Conservation (phyloP, 2,329 filamentous ascomycete species). For the Penicillium griseofulvum region DNA sequence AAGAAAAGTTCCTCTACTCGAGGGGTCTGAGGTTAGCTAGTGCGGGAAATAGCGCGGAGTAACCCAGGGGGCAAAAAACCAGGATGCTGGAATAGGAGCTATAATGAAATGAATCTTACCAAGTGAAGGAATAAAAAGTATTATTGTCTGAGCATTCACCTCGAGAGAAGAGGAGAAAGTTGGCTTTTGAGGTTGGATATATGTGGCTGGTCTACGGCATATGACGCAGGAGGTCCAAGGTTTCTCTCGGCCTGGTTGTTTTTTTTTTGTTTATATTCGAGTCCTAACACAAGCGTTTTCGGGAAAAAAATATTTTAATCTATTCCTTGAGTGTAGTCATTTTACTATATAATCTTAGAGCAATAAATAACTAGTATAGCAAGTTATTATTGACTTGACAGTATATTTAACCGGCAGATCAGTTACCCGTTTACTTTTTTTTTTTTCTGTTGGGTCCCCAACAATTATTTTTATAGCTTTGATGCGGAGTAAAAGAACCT, state of each 20-base stretch:
- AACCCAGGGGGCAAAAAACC: background rate
- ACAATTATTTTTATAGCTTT: conserved; percentile 9
- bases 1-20: conserved; percentile 15
- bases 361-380: background rate
- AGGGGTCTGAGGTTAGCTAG: conserved; percentile 7
- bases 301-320: background rate
- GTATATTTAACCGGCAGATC: conserved; percentile 17
- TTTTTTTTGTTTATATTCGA: too few species aligned
- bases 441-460: conserved; percentile 33
- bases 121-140: background rate
- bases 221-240: conserved; percentile 3
- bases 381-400: background rate
- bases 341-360: background rate
- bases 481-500: background rate
- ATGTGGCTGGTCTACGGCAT: conserved; percentile 16
- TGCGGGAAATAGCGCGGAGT: background rate
- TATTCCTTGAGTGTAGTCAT: background rate
- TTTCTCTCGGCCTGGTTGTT: background rate
- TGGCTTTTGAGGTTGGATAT: background rate
- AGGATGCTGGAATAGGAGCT: background rate
- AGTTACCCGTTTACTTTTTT: conserved; percentile 14
- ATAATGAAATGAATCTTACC: conserved; percentile 2
- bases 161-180: conserved; percentile 8
- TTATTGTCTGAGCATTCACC: background rate
- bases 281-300: too few species aligned